A percentile compares a stretch with the other conserved stretches of the same genome.
Conservation (phyloP, 2,329 filamentous ascomycete genomes). For the Scytalidium sp. region DNA sequence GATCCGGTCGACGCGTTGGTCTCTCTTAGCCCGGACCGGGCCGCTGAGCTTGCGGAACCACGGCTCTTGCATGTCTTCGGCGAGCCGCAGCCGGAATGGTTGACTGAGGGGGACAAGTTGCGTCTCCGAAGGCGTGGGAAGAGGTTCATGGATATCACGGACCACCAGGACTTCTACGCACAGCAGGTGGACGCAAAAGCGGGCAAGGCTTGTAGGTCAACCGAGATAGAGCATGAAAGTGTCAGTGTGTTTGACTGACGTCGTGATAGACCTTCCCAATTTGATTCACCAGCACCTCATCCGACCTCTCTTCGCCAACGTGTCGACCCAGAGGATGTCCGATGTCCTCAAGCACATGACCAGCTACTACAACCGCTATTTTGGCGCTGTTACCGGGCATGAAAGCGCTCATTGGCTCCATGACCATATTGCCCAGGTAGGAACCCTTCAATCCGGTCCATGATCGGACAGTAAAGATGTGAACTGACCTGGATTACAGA, state of each 20-base stretch:
- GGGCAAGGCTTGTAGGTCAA: slow-evolving; percentile 28
- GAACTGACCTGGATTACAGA: slow-evolving; percentile 23
- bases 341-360: slow-evolving; percentile 61
- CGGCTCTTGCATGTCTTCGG: slow-evolving; percentile 64
- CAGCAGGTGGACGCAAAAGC: slow-evolving; percentile 17
- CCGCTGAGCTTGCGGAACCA: slow-evolving; percentile 34
- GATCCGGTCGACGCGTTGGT: slow-evolving; percentile 29
- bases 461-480: neutral
- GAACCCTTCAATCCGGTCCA: neutral
- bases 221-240: neutral
- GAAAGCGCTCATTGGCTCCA: slow-evolving; percentile 33
- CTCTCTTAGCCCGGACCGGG: slow-evolving; percentile 23
- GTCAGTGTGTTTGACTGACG: neutral
- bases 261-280: slow-evolving; percentile 29
- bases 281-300: slow-evolving; percentile 45
- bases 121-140: slow-evolving; percentile 60
- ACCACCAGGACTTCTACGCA: slow-evolving; percentile 49
- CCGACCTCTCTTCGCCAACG: slow-evolving; percentile 50
- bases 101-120: slow-evolving; percentile 73
- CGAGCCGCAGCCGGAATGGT: slow-evolving; percentile 60
- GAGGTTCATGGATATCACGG: slow-evolving; percentile 73
- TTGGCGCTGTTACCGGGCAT: slow-evolving; percentile 33
- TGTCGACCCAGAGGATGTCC: slow-evolving; percentile 63
- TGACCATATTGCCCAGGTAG: slow-evolving; percentile 30
- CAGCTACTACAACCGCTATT: slow-evolving; percentile 58